These are phyloP conservation scores for Nakaseomyces sp. DNA, from an alignment of 1,139 yeast species.

Conservation along the genomic window DNA sequence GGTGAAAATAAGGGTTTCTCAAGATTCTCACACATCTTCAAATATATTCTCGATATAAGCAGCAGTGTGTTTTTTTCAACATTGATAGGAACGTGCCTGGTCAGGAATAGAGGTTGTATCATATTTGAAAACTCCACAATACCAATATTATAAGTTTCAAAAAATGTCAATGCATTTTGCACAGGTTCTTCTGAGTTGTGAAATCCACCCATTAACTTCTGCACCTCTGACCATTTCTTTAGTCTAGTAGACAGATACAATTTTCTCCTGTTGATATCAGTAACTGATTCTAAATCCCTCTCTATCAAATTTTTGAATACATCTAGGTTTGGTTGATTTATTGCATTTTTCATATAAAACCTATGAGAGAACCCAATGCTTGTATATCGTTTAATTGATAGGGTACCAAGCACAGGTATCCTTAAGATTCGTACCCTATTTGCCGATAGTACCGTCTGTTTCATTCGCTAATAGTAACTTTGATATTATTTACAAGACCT, in stretches of 20 bases:
- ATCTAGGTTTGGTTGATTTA: background rate
- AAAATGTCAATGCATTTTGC: background rate
- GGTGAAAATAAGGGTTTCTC: background rate
- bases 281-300: background rate
- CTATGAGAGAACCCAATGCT: background rate
- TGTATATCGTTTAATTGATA: background rate
- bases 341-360: background rate
- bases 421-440: background rate
- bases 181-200: background rate
- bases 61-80: background rate
- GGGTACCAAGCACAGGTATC: background rate
- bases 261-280: slow-evolving; percentile 1
- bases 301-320: background rate
- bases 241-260: background rate
- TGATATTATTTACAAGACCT: background rate
- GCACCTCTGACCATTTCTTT: background rate
- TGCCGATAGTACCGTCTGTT: background rate
- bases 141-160: background rate
- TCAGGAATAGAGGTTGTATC: slow-evolving; percentile 1
- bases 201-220: background rate
- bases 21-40: background rate
- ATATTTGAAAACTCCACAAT: slow-evolving; percentile 1
- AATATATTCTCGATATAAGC: background rate
- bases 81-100: background rate
- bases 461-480: background rate